Evolutionary conservation across 169 alveolate species (phyloP), one percentile per base, ranked within the genome.

Genomic region (Plasmodium sp.): DNA sequence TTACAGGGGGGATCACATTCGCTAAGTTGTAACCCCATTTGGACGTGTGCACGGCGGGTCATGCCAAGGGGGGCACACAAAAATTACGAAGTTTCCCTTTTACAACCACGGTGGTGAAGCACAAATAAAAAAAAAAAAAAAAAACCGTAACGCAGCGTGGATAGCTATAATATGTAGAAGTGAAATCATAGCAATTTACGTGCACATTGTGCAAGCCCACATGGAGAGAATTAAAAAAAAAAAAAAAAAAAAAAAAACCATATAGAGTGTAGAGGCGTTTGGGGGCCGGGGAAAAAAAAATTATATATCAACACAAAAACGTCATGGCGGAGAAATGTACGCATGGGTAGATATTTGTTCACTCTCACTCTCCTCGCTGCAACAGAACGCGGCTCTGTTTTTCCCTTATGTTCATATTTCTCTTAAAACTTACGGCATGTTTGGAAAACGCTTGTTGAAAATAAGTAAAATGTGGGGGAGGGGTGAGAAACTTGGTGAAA

Each of bases 371-470:
- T 67, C 62, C 14, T n/a, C 39, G 77, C 39, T 22, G 77, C n/a
- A 67, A 67, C 77, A 67, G 33, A 67, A 67, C 18, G 43, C 1
- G 22, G 77, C 39, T 67, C n/a, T 67, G 39, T 31, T 27, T 22
- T 67, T 67, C n/a, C 77, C 39, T 67, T 67, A 67, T 67, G 39
- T 67, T 79, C 51, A 27, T 14, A 79, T 79, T n/a, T 79, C 51
- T 79, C 51, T 39, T 41, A 31, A 79, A 79, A 79, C 84, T 79
- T 79, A 79, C 84, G 84, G 72, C 84, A 79, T 79, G 12, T 41
- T 79, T 41, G 54, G 72, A 41, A 79, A 79, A 79, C 10, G 84
- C 33, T 31, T 79, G 43, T 39, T 79, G 36, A 41, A 77, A 14
- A 36, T 77, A 79, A 10, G 33, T 79, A 34, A 79, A 79, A 41